phyloP scores from a whole-genome alignment of 2,329 filamentous ascomycete species.

The Epichloe glyceriae region DNA sequence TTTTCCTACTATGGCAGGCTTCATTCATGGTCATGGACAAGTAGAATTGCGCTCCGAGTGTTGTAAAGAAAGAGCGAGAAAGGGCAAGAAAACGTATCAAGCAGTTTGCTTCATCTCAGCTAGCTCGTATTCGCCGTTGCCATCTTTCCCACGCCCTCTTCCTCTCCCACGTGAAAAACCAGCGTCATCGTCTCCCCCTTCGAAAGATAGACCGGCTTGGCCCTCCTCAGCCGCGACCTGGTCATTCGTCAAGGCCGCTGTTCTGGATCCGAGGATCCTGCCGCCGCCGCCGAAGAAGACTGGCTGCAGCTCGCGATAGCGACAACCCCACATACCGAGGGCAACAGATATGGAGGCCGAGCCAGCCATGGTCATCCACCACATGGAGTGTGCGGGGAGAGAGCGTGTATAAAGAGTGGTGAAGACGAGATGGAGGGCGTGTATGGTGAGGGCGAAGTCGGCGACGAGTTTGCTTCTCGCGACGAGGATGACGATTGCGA shows the following conservation, averaged over 20 bases:
- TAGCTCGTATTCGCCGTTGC: conserved; percentile 54
- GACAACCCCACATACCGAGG: conserved; percentile 81
- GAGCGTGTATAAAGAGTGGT: conserved; percentile 67
- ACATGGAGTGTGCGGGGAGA: conserved; percentile 66
- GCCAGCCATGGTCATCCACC: conserved; percentile 57
- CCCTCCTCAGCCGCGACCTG: conserved; percentile 12
- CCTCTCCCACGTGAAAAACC: conserved; percentile 1
- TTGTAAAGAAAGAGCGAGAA: background rate
- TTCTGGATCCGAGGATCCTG: conserved; percentile 18
- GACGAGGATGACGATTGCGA: conserved; percentile 72
- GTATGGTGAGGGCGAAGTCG: conserved; percentile 85
- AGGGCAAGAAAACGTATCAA: background rate
- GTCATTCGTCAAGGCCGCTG: conserved; percentile 10
- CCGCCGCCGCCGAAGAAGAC: conserved; percentile 73
- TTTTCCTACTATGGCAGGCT: no score
- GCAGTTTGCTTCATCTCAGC: conserved; percentile 31
- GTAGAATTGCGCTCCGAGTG: no score
- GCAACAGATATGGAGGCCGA: conserved; percentile 35
- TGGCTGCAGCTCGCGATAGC: conserved; percentile 76
- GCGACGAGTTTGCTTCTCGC: conserved; percentile 86
- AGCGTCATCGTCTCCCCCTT: conserved; percentile 19
- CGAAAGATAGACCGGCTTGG: conserved; percentile 20
- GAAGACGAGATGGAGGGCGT: conserved; percentile 67
- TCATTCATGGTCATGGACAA: background rate
- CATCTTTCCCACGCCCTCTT: conserved; percentile 39